Evolutionary conservation across 169 alveolate species (phyloP), one percentile per base, ranked within the genome.

Genomic region (Plasmodium cynomolgi): DNA sequence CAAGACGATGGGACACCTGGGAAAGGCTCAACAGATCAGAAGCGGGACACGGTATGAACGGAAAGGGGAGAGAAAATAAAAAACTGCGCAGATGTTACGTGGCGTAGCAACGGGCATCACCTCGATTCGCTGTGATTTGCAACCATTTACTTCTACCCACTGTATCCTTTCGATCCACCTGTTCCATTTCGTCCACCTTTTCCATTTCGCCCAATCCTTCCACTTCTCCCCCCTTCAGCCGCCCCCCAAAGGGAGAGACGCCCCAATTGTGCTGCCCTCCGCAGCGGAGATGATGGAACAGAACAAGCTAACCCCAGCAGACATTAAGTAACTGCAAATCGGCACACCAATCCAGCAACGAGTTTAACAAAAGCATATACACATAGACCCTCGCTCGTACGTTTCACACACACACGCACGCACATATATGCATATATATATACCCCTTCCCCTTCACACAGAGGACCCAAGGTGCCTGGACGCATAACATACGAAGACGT

Each of bases 401-500:
- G 68, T 56, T 71, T 34, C 74, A 31, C 6, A 11, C 31, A n/a
- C 44, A 37, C 81, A 81, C 17, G 0, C 50, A 37, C 56, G 44
- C 3, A 91, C 72, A 47, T 11, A 15, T 47, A n/a, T n/a, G n/a
- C n/a, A n/a, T n/a, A n/a, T n/a, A n/a, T n/a, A n/a, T n/a, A n/a
- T n/a, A n/a, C n/a, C n/a, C n/a, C n/a, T n/a, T n/a, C n/a, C n/a
- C n/a, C n/a, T n/a, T 3, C 31, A 15, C 81, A 23, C 71, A 84
- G 93, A 34, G 2, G 62, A 15, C 29, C 81, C 29, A 77, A 34
- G 17, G 44, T 41, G 4, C 90, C 92, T 31, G 72, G 86, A 47
- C 58, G 93, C 6, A 56, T 82, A 34, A 93, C 92, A 3, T 93
- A 93, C 71, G 92, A 85, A 85, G 93, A 93, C 31, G 94, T 85